Percentiles rank a stretch among this genome's conserved stretches.
These are phyloP conservation scores for Aspergillus eucalypticola DNA, from an alignment of 2,329 filamentous ascomycete species.

Conservation along the genomic window DNA sequence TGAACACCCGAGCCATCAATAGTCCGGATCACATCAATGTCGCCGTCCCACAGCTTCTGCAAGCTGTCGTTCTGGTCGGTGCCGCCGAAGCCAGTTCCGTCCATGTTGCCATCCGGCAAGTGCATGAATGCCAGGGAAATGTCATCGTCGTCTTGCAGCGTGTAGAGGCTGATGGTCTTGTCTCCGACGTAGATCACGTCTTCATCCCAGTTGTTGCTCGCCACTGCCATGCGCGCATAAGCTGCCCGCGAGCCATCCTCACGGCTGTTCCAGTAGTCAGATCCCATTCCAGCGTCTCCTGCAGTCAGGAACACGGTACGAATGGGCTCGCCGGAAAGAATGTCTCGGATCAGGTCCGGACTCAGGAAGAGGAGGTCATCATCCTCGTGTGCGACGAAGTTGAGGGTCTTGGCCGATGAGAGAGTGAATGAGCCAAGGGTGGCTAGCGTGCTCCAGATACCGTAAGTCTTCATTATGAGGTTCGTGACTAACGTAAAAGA, in stretches of 20 bases:
- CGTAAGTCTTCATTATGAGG: not conserved
- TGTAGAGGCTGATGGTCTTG: constrained; percentile 14
- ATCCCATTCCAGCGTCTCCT: constrained; percentile 18
- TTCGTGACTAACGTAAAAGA: not conserved
- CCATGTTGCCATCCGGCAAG: constrained; percentile 17
- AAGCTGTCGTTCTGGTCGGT: constrained; percentile 12
- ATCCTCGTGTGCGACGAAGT: constrained; percentile 24
- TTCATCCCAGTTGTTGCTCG: constrained; percentile 15
- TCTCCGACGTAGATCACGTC: constrained; percentile 12
- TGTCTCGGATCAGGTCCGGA: constrained; percentile 17
- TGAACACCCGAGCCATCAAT: constrained; percentile 6
- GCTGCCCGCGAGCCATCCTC: constrained; percentile 15
- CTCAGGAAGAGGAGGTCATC: constrained; percentile 24
- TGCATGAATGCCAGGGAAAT: constrained; percentile 19
- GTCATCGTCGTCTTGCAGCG: constrained; percentile 1
- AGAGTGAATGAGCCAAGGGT: constrained; percentile 1
- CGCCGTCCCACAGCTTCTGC: constrained; percentile 17
- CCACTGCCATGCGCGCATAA: constrained; percentile 17
- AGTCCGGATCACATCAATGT: constrained; percentile 9
- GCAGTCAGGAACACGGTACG: constrained; percentile 24
- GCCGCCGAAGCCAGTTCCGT: constrained; percentile 15
- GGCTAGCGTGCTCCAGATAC: not conserved
- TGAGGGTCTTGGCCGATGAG: constrained; percentile 13
- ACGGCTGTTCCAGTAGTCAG: constrained; percentile 18
- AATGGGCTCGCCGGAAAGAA: constrained; percentile 11